These are phyloP conservation scores for Colletotrichum sp. DNA, from an alignment of 2,329 filamentous ascomycete genomes.

Conservation along the genomic window DNA sequence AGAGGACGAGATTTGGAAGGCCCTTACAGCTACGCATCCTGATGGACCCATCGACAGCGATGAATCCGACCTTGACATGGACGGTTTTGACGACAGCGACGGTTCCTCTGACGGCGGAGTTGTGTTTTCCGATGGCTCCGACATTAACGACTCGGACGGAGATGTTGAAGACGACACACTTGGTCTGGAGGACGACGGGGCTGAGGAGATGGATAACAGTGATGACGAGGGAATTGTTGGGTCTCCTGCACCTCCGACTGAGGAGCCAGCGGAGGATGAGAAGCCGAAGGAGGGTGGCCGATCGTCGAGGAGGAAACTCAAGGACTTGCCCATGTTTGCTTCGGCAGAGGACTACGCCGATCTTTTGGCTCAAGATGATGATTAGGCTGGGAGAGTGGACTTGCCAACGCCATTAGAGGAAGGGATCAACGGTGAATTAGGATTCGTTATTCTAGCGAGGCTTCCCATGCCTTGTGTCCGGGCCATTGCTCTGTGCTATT, in stretches of 20 bases:
- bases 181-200: conserved; percentile 45
- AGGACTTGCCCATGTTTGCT: conserved; percentile 89
- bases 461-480: background rate
- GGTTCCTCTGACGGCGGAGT: conserved; percentile 24
- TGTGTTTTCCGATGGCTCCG: conserved; percentile 36
- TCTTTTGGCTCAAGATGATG: conserved; percentile 76
- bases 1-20: conserved; percentile 90
- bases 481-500: background rate
- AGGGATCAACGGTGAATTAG: background rate
- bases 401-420: background rate
- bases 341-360: conserved; percentile 93
- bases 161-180: conserved; percentile 37
- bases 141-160: conserved; percentile 52
- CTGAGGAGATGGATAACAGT: conserved; percentile 21
- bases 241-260: background rate
- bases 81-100: conserved; percentile 49
- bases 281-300: conserved; percentile 44
- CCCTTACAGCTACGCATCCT: conserved; percentile 80
- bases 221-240: conserved; percentile 8
- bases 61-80: conserved; percentile 55
- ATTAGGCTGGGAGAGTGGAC: conserved; percentile 27
- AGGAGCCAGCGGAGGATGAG: conserved; percentile 32
- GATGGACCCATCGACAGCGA: conserved; percentile 75
- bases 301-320: conserved; percentile 83
- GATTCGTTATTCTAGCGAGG: background rate